These are phyloP conservation scores for Saccharomycopsis guyanensis DNA, from an alignment of 805 yeast genomes.

Conservation along the genomic window DNA sequence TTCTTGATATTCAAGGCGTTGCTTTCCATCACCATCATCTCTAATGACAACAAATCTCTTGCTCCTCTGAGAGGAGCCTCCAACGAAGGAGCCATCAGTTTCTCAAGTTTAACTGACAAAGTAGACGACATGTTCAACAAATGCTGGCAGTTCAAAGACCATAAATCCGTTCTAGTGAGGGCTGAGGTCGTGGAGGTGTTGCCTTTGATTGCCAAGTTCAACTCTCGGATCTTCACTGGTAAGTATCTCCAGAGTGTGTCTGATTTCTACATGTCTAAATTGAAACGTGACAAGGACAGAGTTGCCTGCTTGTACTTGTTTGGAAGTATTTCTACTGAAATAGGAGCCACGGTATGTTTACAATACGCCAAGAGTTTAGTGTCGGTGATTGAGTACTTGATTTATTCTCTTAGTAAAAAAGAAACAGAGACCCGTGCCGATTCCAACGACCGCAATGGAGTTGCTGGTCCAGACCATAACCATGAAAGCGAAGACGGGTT, in stretches of 20 bases:
- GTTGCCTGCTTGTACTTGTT: constrained; percentile 70
- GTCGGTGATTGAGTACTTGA: constrained; percentile 14
- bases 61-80: neutral
- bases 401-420: constrained; percentile 5
- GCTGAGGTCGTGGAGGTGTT: constrained; percentile 78
- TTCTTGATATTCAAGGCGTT: constrained; percentile 17
- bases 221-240: constrained; percentile 67
- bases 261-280: constrained; percentile 66
- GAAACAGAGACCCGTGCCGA: neutral
- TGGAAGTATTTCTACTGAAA: constrained; percentile 45
- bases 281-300: constrained; percentile 70
- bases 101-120: constrained; percentile 7
- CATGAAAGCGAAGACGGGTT: neutral
- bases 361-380: constrained; percentile 15
- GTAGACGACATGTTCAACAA: constrained; percentile 15
- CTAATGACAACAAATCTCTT: constrained; percentile 4
- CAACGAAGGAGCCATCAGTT: neutral
- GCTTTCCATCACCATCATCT: constrained; percentile 10
- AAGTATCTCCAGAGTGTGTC: constrained; percentile 75
- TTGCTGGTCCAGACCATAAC: neutral
- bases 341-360: constrained; percentile 15
- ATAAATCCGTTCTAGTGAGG: constrained; percentile 66
- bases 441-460: neutral
- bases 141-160: constrained; percentile 54
- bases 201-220: constrained; percentile 76